Evolutionary conservation across 2,329 filamentous ascomycete genomes (phyloP).

Genomic region (Sporothrix curviconia): DNA sequence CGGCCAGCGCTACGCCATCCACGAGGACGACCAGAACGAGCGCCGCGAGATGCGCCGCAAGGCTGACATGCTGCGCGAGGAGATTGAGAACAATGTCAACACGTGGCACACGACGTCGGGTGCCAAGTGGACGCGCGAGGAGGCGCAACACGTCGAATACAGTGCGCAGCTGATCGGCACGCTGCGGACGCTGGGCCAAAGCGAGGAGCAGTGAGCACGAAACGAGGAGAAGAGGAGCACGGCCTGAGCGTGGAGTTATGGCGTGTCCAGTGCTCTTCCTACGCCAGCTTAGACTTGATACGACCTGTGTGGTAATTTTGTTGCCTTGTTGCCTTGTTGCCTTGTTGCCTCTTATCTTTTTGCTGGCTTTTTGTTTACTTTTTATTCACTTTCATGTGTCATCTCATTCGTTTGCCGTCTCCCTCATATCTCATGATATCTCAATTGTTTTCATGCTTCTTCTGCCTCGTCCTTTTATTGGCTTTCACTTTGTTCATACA

Average conservation of each 20-base stretch:
- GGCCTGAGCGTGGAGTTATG: too few relatives aligned
- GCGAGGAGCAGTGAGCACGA: neutral
- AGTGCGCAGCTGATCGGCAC: neutral
- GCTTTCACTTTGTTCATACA: too few relatives aligned
- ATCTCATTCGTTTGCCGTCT: too few relatives aligned
- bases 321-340: neutral
- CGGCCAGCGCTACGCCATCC: constrained; percentile 11
- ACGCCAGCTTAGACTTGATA: too few relatives aligned
- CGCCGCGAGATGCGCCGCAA: constrained; percentile 2
- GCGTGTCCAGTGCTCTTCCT: too few relatives aligned
- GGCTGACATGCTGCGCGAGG: constrained; percentile 12
- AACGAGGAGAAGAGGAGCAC: neutral
- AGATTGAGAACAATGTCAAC: constrained; percentile 11
- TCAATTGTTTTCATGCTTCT: neutral
- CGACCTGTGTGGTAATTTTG: neutral
- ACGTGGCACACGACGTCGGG: constrained; percentile 2
- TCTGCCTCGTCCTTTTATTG: neutral
- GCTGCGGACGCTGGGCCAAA: neutral
- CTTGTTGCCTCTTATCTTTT: neutral
- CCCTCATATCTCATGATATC: neutral
- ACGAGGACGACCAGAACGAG: constrained; percentile 1
- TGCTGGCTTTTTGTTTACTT: neutral
- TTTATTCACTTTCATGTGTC: neutral
- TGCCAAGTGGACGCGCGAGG: constrained; percentile 9
- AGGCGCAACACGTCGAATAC: constrained; percentile 10